Conservation (phyloP, 108 stramenopile species). For the Conticribra weissflogii region DNA sequence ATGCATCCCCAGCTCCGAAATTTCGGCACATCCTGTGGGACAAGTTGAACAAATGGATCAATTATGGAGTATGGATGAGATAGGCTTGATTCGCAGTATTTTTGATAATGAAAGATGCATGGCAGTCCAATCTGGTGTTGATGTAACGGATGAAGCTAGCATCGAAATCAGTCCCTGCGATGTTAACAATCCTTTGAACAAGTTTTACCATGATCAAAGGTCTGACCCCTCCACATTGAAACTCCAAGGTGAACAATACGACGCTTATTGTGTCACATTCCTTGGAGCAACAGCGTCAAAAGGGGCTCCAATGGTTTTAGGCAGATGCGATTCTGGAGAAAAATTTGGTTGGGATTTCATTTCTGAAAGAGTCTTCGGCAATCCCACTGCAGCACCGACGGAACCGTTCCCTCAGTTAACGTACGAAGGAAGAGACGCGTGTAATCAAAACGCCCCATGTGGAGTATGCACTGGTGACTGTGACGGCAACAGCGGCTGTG, state of each 20-base stretch:
- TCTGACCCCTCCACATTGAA: slow-evolving; percentile 12
- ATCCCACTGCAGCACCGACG: background rate
- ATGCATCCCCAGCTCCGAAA: slow-evolving; percentile 15
- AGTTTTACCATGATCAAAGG: slow-evolving; percentile 20
- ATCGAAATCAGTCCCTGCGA: slow-evolving; percentile 43
- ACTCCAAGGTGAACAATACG: slow-evolving; percentile 24
- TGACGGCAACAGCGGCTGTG: slow-evolving; percentile 43
- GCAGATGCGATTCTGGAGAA: slow-evolving; percentile 14
- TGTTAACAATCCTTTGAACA: slow-evolving; percentile 13
- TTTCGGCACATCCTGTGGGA: background rate
- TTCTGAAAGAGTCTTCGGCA: slow-evolving; percentile 14
- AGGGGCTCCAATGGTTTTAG: slow-evolving; percentile 38
- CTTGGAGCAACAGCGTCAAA: slow-evolving; percentile 25
- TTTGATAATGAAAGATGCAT: slow-evolving; percentile 40
- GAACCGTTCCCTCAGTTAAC: slow-evolving; percentile 18
- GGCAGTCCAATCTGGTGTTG: slow-evolving; percentile 21
- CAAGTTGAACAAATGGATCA: slow-evolving; percentile 52
- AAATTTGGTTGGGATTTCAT: slow-evolving; percentile 50
- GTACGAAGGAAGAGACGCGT: slow-evolving; percentile 40
- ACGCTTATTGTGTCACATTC: slow-evolving; percentile 34
- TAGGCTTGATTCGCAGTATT: slow-evolving; percentile 33
- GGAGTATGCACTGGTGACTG: slow-evolving; percentile 49
- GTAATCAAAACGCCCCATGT: slow-evolving; percentile 18
- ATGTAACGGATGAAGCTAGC: slow-evolving; percentile 20
- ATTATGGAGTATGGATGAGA: slow-evolving; percentile 41